phyloP scores from a whole-genome alignment of 441 rosid genomes.

The Metrosideros polymorpha region DNA sequence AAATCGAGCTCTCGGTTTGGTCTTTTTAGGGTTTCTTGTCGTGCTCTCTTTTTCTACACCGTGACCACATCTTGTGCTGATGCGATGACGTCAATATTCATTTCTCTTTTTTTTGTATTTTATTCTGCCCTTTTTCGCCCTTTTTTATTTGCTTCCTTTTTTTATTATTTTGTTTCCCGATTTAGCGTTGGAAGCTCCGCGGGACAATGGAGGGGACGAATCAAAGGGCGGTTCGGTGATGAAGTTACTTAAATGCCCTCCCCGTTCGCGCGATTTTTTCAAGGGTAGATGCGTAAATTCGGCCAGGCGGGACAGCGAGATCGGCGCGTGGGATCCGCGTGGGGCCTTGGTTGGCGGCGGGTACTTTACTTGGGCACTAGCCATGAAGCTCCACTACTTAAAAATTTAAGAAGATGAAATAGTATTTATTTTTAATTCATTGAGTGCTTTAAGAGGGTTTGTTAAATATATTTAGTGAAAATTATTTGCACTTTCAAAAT shows the following conservation, averaged over 20 bases:
- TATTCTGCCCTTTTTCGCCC: too few relatives aligned
- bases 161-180: background rate
- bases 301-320: background rate
- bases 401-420: fast-evolving
- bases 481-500: background rate
- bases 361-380: background rate
- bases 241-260: background rate
- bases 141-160: too few relatives aligned
- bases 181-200: background rate
- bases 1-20: background rate
- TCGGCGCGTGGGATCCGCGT: background rate
- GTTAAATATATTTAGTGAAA: too few relatives aligned
- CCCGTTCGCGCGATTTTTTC: fast-evolving
- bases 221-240: background rate
- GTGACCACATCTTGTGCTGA: background rate
- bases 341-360: background rate
- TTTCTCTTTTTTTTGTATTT: too few relatives aligned
- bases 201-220: background rate
- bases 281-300: background rate
- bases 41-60: background rate
- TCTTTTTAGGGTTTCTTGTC: background rate
- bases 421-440: background rate
- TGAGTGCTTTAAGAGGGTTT: background rate
- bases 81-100: background rate
- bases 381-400: background rate